Conservation (phyloP, 1,284 basidiomycete species). For the Trichosporon sp. region DNA sequence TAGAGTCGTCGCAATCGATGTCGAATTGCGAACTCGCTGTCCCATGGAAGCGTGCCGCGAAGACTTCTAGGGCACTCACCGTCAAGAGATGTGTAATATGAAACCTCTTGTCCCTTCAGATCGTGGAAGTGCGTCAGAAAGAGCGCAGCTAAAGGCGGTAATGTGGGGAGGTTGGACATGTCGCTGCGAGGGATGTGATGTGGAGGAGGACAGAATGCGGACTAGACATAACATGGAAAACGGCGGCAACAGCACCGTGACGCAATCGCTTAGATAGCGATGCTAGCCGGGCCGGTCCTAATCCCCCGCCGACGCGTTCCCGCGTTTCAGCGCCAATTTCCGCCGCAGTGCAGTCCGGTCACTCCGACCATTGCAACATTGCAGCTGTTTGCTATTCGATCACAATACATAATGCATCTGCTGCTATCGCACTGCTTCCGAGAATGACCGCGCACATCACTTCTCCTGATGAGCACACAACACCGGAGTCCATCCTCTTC, state of each 20-base stretch:
- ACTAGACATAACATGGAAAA: not conserved
- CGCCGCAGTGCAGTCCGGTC: too few species aligned
- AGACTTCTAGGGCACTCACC: constrained; percentile 16
- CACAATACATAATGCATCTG: not conserved
- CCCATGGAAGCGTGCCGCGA: too few species aligned
- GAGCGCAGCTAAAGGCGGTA: constrained; percentile 37
- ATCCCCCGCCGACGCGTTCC: not conserved
- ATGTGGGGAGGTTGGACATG: constrained; percentile 7
- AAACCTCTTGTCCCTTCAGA: constrained; percentile 38
- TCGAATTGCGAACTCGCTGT: too few species aligned
- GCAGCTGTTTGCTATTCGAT: not conserved
- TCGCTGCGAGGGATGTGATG: not conserved
- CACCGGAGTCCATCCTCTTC: not conserved
- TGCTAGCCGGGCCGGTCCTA: not conserved
- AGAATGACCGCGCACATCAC: not conserved
- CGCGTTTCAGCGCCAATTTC: not conserved
- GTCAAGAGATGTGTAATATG: constrained; percentile 31
- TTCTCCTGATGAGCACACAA: not conserved
- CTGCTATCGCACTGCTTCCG: not conserved
- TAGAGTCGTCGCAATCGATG: too few species aligned
- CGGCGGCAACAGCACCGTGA: not conserved
- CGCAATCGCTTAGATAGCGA: not conserved
- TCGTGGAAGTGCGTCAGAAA: constrained; percentile 45
- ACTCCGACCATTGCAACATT: too few species aligned
- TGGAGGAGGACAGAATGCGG: not conserved